Evolutionary conservation across 139 green algal genomes (phyloP).

Genomic region (Zygnema cylindricum): DNA sequence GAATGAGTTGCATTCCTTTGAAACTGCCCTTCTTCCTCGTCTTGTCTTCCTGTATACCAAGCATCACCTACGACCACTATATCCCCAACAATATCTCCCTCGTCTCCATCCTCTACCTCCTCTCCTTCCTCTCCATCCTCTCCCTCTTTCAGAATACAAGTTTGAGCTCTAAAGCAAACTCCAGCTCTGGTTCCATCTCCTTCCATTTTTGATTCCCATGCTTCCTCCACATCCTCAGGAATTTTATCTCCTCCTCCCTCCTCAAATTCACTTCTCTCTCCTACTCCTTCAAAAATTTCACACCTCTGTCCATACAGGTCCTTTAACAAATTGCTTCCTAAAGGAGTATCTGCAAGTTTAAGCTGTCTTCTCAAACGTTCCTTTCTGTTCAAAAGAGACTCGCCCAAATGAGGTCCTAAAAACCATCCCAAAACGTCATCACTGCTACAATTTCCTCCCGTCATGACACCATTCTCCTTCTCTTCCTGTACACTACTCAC

Average conservation of each 20-base stretch:
- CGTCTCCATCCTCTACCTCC: background rate
- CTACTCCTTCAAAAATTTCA: background rate
- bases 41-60: background rate
- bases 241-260: background rate
- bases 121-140: background rate
- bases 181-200: background rate
- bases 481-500: background rate
- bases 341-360: background rate
- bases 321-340: background rate
- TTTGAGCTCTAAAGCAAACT: too few species aligned
- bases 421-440: constrained; percentile 12
- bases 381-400: constrained; percentile 34
- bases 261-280: background rate
- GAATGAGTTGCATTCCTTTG: too few species aligned
- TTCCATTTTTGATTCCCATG: background rate
- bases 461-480: background rate
- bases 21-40: background rate
- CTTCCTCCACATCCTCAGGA: background rate
- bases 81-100: background rate
- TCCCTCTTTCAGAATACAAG: background rate
- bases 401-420: constrained; percentile 38
- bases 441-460: background rate
- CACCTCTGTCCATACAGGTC: background rate
- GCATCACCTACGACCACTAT: background rate
- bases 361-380: constrained; percentile 24